These are phyloP conservation scores for Suhomyces prunicola DNA, from an alignment of 805 yeast genomes.

Conservation along the genomic window DNA sequence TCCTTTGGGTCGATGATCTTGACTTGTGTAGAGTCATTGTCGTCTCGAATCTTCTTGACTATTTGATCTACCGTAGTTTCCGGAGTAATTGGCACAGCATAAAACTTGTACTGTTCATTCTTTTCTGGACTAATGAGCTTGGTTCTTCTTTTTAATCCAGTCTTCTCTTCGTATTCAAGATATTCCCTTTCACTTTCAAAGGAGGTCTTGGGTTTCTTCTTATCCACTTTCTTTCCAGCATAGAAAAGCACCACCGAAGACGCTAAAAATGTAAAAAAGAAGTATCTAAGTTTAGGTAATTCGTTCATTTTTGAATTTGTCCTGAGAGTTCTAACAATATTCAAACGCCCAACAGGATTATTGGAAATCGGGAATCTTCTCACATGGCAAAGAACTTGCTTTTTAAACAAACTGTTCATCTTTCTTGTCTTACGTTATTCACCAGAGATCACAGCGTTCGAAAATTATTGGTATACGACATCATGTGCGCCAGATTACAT, in stretches of 20 bases:
- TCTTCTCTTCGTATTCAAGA: constrained; percentile 43
- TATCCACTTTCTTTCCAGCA: constrained; percentile 28
- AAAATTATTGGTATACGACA: neutral
- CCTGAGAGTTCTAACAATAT: neutral
- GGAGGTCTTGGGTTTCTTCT: constrained; percentile 31
- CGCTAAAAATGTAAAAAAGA: constrained; percentile 32
- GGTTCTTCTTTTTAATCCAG: constrained; percentile 50
- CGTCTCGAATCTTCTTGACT: constrained; percentile 10
- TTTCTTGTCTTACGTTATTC: neutral
- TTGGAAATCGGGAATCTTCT: neutral
- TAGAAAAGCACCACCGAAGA: constrained; percentile 32
- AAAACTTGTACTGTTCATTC: constrained; percentile 39
- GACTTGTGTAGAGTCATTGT: constrained; percentile 15
- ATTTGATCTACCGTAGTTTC: constrained; percentile 18
- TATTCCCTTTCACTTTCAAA: constrained; percentile 48
- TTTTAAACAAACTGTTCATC: neutral
- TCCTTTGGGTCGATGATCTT: constrained; percentile 50
- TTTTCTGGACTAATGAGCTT: constrained; percentile 38
- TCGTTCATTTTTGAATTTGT: neutral
- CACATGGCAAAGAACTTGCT: neutral
- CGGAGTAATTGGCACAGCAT: constrained; percentile 35
- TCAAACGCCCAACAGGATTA: neutral
- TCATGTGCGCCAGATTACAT: neutral
- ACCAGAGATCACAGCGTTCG: neutral
- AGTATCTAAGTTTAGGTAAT: constrained; percentile 33